phyloP scores from a whole-genome alignment of 345 rosid genomes.

The Salix caprea region DNA sequence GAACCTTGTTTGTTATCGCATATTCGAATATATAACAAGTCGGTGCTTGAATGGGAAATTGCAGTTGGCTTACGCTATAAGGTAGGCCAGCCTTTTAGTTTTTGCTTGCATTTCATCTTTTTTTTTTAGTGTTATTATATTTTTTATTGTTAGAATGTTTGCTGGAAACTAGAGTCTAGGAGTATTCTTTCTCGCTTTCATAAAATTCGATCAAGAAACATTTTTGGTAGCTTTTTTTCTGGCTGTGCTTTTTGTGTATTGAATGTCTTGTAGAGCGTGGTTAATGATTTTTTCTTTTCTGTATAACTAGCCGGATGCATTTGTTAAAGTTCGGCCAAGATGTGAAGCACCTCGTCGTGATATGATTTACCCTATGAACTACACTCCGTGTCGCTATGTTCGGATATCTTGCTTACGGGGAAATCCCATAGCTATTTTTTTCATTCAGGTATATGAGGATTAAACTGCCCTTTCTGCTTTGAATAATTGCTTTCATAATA shows the following conservation, averaged over 20 bases:
- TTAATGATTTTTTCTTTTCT: constrained; percentile 4
- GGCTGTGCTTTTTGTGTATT: neutral
- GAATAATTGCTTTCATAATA: neutral
- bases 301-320: constrained; percentile 66
- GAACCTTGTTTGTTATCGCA: constrained; percentile 79
- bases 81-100: constrained; percentile 34
- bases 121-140: neutral
- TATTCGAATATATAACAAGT: constrained; percentile 70
- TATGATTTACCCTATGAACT: constrained; percentile 70
- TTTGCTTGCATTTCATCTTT: neutral
- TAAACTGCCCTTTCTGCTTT: neutral
- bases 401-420: constrained; percentile 83
- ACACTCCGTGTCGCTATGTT: constrained; percentile 75
- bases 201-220: neutral
- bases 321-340: constrained; percentile 75
- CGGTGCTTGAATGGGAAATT: constrained; percentile 89
- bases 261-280: neutral
- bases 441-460: constrained; percentile 57
- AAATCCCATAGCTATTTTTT: constrained; percentile 80
- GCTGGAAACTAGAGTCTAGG: no score
- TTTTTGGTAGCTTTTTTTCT: neutral
- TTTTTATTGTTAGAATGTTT: neutral
- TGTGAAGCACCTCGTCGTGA: constrained; percentile 94
- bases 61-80: constrained; percentile 74
- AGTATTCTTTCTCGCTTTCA: no score